Evolutionary conservation across 1,284 basidiomycete genomes (phyloP).

Genomic region (Sporisorium sorghi): DNA sequence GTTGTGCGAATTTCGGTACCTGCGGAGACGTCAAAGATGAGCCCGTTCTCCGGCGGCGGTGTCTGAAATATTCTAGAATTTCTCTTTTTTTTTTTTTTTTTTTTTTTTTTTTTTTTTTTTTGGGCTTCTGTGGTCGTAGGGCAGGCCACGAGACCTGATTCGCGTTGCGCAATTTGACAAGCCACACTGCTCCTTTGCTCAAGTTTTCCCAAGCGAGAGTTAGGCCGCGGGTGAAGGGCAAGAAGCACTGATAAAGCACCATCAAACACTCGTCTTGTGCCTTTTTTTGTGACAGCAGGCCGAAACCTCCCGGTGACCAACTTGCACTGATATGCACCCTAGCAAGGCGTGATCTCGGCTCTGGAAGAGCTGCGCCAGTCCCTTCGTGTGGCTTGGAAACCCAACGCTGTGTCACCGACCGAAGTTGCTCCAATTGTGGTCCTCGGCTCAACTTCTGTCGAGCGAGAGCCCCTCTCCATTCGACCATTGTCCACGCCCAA

Average conservation of each 20-base stretch:
- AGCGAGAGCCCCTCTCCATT: background rate
- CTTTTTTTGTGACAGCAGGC: background rate
- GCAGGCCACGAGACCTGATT: conserved; percentile 5
- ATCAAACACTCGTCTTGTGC: background rate
- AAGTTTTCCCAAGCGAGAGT: conserved; percentile 6
- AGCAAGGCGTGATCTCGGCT: background rate
- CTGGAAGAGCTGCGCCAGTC: background rate
- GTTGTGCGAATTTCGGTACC: background rate
- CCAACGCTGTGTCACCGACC: background rate
- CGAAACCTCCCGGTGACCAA: background rate
- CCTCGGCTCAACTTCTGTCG: background rate
- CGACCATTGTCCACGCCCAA: conserved; percentile 1
- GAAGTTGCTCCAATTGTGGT: background rate
- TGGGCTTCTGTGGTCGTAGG: too few species aligned
- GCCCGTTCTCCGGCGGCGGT: conserved; percentile 18
- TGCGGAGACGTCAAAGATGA: conserved; percentile 8
- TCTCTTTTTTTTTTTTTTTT: too few species aligned
- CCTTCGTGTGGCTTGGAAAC: background rate
- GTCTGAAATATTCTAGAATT: conserved; percentile 26
- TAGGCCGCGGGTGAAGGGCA: background rate
- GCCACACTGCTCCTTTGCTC: background rate
- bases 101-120: too few species aligned
- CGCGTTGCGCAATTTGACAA: background rate
- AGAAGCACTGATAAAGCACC: conserved; percentile 1
- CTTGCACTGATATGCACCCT: background rate